Evolutionary conservation across 2,329 filamentous ascomycete genomes (phyloP).

Genomic region (Ophiocordyceps unilateralis): DNA sequence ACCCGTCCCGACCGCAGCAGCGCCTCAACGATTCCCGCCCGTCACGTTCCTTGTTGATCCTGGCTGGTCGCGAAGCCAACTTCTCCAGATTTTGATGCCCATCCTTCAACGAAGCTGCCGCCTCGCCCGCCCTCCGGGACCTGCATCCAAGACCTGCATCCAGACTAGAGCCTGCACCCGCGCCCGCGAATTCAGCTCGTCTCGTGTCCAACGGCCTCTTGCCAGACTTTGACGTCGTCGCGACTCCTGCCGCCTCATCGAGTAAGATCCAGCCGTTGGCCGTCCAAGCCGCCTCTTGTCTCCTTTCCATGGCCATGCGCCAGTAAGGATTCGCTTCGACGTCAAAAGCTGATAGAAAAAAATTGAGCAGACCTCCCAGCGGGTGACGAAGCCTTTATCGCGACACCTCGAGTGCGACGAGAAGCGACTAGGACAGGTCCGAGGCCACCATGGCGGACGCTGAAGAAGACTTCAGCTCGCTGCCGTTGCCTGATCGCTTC

Average conservation of each 20-base stretch:
- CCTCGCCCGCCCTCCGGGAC: background rate
- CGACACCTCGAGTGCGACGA: constrained; percentile 5
- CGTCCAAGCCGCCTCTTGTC: background rate
- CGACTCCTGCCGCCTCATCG: background rate
- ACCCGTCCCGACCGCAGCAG: too few relatives aligned
- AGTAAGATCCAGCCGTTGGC: background rate
- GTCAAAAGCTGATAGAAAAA: constrained; percentile 13
- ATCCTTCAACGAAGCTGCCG: too few relatives aligned
- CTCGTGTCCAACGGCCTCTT: too few relatives aligned
- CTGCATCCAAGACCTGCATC: background rate
- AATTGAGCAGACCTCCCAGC: constrained; percentile 9
- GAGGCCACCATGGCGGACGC: constrained; percentile 51
- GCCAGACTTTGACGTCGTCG: background rate
- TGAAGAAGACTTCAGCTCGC: constrained; percentile 67
- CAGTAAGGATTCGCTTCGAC: constrained; percentile 1
- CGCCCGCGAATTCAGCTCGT: background rate
- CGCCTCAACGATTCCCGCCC: too few relatives aligned
- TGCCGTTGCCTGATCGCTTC: constrained; percentile 67
- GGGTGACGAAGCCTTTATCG: constrained; percentile 1
- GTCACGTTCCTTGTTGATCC: background rate
- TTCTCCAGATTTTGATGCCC: background rate
- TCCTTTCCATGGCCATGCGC: background rate
- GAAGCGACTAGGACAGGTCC: constrained; percentile 5
- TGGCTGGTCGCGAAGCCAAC: background rate
- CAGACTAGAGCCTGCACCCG: background rate